Conservation (phyloP, 108 stramenopile genomes). For the Pseudonitzschia pungens region DNA sequence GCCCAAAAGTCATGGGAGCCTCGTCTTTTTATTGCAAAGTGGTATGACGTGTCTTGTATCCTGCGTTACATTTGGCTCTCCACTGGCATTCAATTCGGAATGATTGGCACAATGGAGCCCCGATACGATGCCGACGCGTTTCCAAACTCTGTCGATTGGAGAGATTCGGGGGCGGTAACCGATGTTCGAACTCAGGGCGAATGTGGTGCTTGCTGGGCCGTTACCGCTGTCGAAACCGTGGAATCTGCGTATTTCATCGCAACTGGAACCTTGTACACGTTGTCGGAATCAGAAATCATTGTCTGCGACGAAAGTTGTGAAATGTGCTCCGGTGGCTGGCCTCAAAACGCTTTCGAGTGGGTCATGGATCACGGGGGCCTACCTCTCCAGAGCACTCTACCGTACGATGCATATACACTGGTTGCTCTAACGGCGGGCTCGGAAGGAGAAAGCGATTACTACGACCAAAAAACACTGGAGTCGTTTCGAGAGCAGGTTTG, state of each 20-base stretch:
- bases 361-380: conserved; percentile 79
- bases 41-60: conserved; percentile 75
- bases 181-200: conserved; percentile 64
- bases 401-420: conserved; percentile 73
- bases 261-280: conserved; percentile 61
- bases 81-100: conserved; percentile 46
- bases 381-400: conserved; percentile 42
- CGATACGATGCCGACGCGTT: conserved; percentile 49
- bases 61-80: conserved; percentile 56
- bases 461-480: conserved; percentile 46
- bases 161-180: conserved; percentile 74
- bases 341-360: conserved; percentile 86
- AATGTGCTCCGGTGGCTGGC: conserved; percentile 88
- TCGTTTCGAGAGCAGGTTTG: conserved; percentile 54
- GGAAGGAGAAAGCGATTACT: conserved; percentile 51
- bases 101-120: conserved; percentile 72
- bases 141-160: conserved; percentile 75
- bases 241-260: conserved; percentile 79
- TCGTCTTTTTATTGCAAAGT: conserved; percentile 47
- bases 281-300: conserved; percentile 77
- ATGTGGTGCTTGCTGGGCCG: conserved; percentile 93
- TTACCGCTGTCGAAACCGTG: conserved; percentile 82
- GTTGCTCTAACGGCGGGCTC: conserved; percentile 53
- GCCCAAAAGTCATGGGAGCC: background rate
- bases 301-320: conserved; percentile 71